phyloP scores from a whole-genome alignment of 768 basidiomycete species.

The Trametes cinnabarina region DNA sequence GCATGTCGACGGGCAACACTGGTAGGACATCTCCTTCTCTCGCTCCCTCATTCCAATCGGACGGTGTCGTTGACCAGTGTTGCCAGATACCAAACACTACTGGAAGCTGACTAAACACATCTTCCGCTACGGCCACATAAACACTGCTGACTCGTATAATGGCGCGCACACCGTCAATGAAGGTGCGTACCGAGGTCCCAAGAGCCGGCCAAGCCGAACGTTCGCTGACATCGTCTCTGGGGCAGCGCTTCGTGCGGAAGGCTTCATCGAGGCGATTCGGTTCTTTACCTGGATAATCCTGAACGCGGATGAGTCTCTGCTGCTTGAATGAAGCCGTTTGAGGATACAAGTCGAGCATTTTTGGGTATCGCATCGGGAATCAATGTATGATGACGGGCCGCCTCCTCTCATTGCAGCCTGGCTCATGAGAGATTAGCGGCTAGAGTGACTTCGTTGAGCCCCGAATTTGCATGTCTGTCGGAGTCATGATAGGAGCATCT shows the following conservation, averaged over 20 bases:
- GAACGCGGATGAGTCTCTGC: conserved; percentile 55
- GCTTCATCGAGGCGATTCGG: conserved; percentile 60
- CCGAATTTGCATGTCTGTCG: too few species aligned
- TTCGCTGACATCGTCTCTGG: background rate
- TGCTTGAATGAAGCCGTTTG: conserved; percentile 11
- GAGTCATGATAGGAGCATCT: too few species aligned
- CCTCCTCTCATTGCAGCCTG: too few species aligned
- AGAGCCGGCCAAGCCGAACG: background rate
- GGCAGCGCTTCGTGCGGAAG: conserved; percentile 48
- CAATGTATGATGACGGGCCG: too few species aligned
- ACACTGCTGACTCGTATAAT: conserved; percentile 25
- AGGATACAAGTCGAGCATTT: too few species aligned
- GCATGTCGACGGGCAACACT: conserved; percentile 28
- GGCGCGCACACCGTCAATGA: conserved; percentile 74
- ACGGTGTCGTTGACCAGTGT: too few species aligned
- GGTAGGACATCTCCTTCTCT: background rate
- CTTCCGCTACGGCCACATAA: conserved; percentile 56
- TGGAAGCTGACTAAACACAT: conserved; percentile 54
- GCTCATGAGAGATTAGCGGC: too few species aligned
- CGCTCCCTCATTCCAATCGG: background rate
- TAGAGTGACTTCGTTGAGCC: too few species aligned
- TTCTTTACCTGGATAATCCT: conserved; percentile 67
- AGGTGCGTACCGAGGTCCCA: conserved; percentile 42
- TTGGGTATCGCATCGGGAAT: too few species aligned
- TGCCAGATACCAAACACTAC: conserved; percentile 45